Conservation (phyloP, 2,329 filamentous ascomycete genomes). For the Cytospora chrysosperma region DNA sequence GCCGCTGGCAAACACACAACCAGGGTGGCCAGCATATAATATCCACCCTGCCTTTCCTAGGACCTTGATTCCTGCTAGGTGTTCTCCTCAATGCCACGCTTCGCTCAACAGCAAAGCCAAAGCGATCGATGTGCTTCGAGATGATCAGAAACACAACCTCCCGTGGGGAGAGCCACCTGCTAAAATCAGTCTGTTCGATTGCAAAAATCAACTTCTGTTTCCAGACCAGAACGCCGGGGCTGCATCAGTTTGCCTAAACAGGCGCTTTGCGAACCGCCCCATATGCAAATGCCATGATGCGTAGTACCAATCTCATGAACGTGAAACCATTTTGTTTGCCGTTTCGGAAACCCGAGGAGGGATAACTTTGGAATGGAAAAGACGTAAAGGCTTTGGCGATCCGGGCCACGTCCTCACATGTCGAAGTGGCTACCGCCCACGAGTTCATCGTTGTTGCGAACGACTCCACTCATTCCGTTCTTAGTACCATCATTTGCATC, state of each 20-base stretch:
- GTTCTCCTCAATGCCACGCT: constrained; percentile 4
- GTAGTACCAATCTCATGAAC: constrained; percentile 24
- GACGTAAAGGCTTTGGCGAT: constrained; percentile 6
- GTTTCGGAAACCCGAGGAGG: constrained; percentile 13
- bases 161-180: neutral
- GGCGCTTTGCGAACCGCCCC: constrained; percentile 24
- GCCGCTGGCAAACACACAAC: constrained; percentile 6
- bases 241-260: constrained; percentile 23
- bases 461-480: constrained; percentile 65
- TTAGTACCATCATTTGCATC: constrained; percentile 55
- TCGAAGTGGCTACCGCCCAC: constrained; percentile 64
- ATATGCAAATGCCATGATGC: constrained; percentile 26
- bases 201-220: constrained; percentile 18
- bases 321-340: constrained; percentile 14
- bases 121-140: constrained; percentile 12
- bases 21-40: neutral
- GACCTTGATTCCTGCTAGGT: neutral
- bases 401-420: constrained; percentile 44
- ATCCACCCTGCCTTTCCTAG: neutral
- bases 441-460: constrained; percentile 62
- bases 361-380: neutral
- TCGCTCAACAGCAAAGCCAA: constrained; percentile 14
- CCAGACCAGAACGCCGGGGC: constrained; percentile 23
- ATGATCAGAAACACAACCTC: constrained; percentile 1
- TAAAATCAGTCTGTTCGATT: constrained; percentile 11